Percentiles rank a stretch among this genome's conserved stretches.
phyloP scores from a whole-genome alignment of 768 basidiomycete species.

The Nidularia sp. region DNA sequence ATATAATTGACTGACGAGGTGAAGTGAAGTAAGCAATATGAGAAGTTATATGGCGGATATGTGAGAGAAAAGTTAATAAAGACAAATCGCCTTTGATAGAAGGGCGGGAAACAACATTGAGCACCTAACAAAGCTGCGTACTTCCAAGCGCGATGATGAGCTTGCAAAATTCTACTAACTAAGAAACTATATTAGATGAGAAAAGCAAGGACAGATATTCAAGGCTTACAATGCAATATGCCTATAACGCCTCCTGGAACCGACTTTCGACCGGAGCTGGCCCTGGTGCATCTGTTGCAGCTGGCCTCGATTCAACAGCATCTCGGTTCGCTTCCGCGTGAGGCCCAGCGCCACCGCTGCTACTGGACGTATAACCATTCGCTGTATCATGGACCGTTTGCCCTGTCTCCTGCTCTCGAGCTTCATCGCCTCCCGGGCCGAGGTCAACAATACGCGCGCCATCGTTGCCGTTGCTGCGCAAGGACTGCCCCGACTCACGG shows the following conservation, averaged over 20 bases:
- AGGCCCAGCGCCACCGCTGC: neutral
- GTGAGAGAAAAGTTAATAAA: no score
- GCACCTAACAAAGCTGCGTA: no score
- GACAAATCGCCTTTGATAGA: no score
- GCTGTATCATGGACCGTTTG: neutral
- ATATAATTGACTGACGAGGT: no score
- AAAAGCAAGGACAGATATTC: no score
- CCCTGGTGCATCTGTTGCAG: neutral
- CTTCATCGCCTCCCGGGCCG: neutral
- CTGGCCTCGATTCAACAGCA: neutral
- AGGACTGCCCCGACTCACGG: neutral
- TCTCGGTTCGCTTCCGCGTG: neutral
- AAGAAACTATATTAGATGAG: no score
- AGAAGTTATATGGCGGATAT: no score
- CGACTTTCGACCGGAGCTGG: conserved; percentile 3
- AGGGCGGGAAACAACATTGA: no score
- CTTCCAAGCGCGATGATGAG: no score
- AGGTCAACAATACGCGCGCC: neutral
- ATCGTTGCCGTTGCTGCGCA: neutral
- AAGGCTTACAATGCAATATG: no score
- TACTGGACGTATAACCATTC: neutral
- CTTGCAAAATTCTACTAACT: no score
- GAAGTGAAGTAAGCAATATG: no score
- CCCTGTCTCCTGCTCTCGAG: neutral
- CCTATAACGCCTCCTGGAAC: neutral